Conservation (phyloP, 805 yeast species). For the Candida schatavii region DNA sequence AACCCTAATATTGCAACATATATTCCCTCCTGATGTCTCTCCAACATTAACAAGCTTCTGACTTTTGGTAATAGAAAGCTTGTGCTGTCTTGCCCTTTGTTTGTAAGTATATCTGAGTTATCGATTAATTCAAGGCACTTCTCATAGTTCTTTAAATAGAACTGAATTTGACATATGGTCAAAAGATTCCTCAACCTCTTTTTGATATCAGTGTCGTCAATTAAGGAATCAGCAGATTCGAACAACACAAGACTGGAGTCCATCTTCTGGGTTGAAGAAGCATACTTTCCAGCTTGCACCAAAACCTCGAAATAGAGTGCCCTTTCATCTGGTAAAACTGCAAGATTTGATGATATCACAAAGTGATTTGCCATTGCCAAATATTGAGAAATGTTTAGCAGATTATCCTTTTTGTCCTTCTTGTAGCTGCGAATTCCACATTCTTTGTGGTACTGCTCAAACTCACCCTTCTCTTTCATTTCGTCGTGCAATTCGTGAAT, state of each 20-base stretch:
- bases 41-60: conserved; percentile 31
- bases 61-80: conserved; percentile 35
- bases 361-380: conserved; percentile 41
- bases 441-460: conserved; percentile 29
- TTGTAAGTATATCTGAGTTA: conserved; percentile 18
- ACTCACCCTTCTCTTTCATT: conserved; percentile 22
- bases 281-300: conserved; percentile 42
- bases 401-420: conserved; percentile 13
- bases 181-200: conserved; percentile 21
- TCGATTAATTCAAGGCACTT: conserved; percentile 36
- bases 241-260: conserved; percentile 40
- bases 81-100: conserved; percentile 33
- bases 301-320: conserved; percentile 37
- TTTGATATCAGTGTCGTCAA: conserved; percentile 16
- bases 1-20: conserved; percentile 34
- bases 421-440: conserved; percentile 43
- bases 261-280: conserved; percentile 43
- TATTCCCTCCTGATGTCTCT: conserved; percentile 29
- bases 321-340: conserved; percentile 27
- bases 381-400: conserved; percentile 19
- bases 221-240: conserved; percentile 29
- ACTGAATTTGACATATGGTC: conserved; percentile 31
- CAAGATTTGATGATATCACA: conserved; percentile 30
- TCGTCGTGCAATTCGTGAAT: conserved; percentile 28
- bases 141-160: conserved; percentile 25